A percentile compares a stretch with the other conserved stretches of the same genome.
phyloP scores from a whole-genome alignment of 1,284 basidiomycete species.

The Hymenochaete sp. region DNA sequence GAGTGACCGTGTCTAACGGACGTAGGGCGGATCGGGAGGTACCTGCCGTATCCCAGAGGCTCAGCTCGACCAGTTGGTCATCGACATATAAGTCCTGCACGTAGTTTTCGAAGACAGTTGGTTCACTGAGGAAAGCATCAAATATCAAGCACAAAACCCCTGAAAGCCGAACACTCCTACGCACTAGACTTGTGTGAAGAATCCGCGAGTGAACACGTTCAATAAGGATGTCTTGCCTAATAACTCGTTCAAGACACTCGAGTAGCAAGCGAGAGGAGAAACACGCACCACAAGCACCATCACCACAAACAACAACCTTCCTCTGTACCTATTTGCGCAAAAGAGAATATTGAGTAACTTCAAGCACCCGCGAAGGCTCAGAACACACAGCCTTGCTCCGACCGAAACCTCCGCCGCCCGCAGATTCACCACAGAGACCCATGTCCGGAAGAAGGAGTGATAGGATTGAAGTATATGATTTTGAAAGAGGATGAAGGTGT shows the following conservation, averaged over 20 bases:
- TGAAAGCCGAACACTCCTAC: constrained; percentile 27
- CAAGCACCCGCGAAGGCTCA: background rate
- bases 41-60: constrained; percentile 97
- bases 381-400: constrained; percentile 24
- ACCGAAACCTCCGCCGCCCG: constrained; percentile 25
- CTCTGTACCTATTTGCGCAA: constrained; percentile 41
- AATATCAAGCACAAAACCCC: constrained; percentile 3
- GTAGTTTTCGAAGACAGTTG: constrained; percentile 90
- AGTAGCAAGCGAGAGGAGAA: no score
- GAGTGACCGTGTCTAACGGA: constrained; percentile 1
- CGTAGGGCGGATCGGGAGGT: constrained; percentile 24
- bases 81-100: constrained; percentile 81
- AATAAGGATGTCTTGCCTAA: constrained; percentile 75
- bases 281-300: constrained; percentile 79
- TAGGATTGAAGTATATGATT: background rate
- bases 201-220: constrained; percentile 79
- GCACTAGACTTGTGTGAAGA: constrained; percentile 84
- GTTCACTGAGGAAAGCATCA: constrained; percentile 49
- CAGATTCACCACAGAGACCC: constrained; percentile 25
- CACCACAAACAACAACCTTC: constrained; percentile 81
- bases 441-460: constrained; percentile 16
- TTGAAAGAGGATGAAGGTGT: background rate
- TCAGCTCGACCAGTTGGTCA: constrained; percentile 79
- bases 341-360: constrained; percentile 2
- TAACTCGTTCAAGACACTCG: no score